phyloP scores from a whole-genome alignment of 805 yeast genomes.

The Lipomyces orientalis region DNA sequence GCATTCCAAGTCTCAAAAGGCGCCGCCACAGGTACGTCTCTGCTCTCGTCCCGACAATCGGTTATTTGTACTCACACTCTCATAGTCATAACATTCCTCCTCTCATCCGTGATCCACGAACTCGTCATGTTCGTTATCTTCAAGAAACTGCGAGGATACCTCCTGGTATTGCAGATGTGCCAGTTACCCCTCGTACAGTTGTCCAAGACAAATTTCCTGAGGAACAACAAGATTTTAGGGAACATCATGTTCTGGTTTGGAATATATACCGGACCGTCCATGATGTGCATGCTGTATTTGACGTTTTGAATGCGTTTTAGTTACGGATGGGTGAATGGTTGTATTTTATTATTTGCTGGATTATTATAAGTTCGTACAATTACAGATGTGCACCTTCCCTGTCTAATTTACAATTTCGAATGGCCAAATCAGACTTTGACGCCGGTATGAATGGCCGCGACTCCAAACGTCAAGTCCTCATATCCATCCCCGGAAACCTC shows the following conservation, averaged over 20 bases:
- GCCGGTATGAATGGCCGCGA: slow-evolving; percentile 95
- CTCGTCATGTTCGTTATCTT: slow-evolving; percentile 89
- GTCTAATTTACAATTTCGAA: not conserved
- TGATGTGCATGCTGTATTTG: slow-evolving; percentile 82
- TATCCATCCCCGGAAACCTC: slow-evolving; percentile 89
- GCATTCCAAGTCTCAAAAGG: slow-evolving; percentile 67
- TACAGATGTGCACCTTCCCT: not conserved
- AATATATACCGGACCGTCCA: slow-evolving; percentile 84
- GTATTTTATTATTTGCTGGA: not conserved
- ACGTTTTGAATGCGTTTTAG: slow-evolving; percentile 56
- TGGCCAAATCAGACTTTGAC: slow-evolving; percentile 55
- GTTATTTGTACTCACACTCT: not conserved
- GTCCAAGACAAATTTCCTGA: slow-evolving; percentile 64
- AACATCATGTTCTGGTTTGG: slow-evolving; percentile 91
- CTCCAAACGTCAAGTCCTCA: slow-evolving; percentile 92
- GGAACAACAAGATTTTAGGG: slow-evolving; percentile 65
- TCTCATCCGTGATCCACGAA: slow-evolving; percentile 88
- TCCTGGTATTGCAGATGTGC: slow-evolving; percentile 79
- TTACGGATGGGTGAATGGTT: not conserved
- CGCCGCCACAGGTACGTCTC: slow-evolving; percentile 60
- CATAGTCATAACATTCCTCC: slow-evolving; percentile 60
- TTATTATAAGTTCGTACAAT: not conserved
- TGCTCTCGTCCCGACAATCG: not conserved
- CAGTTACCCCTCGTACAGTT: slow-evolving; percentile 81
- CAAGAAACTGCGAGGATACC: slow-evolving; percentile 76